A percentile compares a stretch with the other conserved stretches of the same genome.
Conservation (phyloP, 2,329 filamentous ascomycete genomes). For the Teratosphaeria nubilosa region DNA sequence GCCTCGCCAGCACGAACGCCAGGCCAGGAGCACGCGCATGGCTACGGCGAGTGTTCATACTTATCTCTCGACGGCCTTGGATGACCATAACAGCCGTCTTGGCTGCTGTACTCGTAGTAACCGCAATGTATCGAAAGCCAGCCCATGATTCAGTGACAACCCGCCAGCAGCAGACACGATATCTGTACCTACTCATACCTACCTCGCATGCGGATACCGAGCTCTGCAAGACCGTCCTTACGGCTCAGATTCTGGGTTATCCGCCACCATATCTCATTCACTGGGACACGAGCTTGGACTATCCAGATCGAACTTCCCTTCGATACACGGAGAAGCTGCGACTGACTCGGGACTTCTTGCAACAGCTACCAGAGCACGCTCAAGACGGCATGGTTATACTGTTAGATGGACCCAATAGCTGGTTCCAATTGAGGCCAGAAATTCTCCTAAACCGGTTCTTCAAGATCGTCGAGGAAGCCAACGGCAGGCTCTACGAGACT, state of each 20-base stretch:
- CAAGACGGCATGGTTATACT: neutral
- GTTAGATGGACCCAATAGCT: conserved; percentile 6
- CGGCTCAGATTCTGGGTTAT: conserved; percentile 13
- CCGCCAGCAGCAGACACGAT: neutral
- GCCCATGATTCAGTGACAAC: neutral
- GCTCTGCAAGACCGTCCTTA: conserved; percentile 14
- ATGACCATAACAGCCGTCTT: neutral
- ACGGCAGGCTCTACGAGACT: conserved; percentile 38
- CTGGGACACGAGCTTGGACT: conserved; percentile 4
- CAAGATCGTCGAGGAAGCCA: conserved; percentile 13
- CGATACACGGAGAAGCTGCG: neutral
- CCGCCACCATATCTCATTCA: conserved; percentile 10
- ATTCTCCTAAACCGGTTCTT: conserved; percentile 15
- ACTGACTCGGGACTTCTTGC: neutral
- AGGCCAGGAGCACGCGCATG: neutral
- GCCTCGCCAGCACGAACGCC: neutral
- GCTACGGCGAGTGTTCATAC: neutral
- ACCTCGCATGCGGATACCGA: conserved; percentile 14
- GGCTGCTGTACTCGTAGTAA: neutral
- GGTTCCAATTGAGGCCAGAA: conserved; percentile 17
- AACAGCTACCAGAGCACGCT: neutral
- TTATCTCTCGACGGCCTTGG: neutral
- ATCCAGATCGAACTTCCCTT: neutral
- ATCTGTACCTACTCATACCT: conserved; percentile 19
- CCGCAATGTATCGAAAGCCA: neutral